Base-by-base conservation (phyloP, 352 stramenopile species). In the Pythium vanterpoolii region DNA sequence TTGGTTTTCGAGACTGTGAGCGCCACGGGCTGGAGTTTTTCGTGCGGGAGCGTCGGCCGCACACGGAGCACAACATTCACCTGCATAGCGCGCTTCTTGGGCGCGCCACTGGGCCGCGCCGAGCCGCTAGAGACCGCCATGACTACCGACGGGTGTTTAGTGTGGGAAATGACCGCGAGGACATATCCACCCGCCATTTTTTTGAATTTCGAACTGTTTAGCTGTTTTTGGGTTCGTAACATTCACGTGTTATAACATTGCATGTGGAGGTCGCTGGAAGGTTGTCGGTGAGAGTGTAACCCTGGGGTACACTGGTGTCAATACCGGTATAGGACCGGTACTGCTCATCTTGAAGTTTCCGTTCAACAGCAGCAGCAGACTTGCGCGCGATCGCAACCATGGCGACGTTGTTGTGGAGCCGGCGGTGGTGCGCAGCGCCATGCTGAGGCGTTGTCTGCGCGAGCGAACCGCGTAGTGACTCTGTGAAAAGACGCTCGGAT, bases 381-480 rank as follows among this genome's bases (percentile, higher is more conserved):
- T 66, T 72, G 5, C 56, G 54, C 6, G 76, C 76, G 10, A 91
- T 69, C 1, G 79, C 72, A 14, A 87, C 55, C 63, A 85, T 68
- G 11, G 77, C 82, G 23, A 91, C 33, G 51, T 91, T 91, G 61
- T 75, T 85, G 56, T 86, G 71, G 33, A 63, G 66, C 6, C 79
- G 82, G n/a, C 65, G 64, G 19, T 70, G 63, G 18, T 72, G 40
- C 30, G 39, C 50, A 23, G 48, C 26, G 27, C 26, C 26, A 14
- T 13, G 14, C 21, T 4, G 11, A 5, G 26, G 23, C 23, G 21
- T 13, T 16, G 18, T 16, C 18, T 21, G 19, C 6, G 56, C 27
- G 8, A 67, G 52, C 10, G 73, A 42, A n/a, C 62, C 53, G 10
- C 54, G 38, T 19, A 86, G 52, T 6, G 77, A 73, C 6, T 59